Percentiles rank a stretch among this genome's conserved stretches.
Conservation (phyloP, 352 stramenopile species). For the Phytopythium kandeliae region DNA sequence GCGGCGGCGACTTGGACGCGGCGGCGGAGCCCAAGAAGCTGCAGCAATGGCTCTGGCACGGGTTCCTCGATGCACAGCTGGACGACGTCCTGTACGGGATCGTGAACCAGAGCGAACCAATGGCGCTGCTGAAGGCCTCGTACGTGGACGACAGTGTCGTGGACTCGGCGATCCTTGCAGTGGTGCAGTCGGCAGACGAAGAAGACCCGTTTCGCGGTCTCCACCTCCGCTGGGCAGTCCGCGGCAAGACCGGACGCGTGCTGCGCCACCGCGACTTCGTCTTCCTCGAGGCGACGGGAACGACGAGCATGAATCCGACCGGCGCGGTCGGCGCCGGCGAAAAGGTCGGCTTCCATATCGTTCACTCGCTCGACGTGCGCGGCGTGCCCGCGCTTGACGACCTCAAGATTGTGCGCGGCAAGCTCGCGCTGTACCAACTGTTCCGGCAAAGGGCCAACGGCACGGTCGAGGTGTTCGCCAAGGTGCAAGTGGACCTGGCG, state of each 20-base stretch:
- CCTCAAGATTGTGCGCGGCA: constrained; percentile 23
- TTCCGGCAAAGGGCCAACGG: constrained; percentile 26
- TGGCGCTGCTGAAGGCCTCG: constrained; percentile 21
- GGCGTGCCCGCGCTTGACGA: constrained; percentile 24
- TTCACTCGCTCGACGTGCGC: constrained; percentile 38
- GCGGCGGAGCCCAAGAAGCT: constrained; percentile 6
- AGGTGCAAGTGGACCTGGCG: constrained; percentile 17
- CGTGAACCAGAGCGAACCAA: constrained; percentile 21
- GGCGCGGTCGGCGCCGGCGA: constrained; percentile 12
- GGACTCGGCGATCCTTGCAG: constrained; percentile 20
- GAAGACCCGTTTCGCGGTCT: constrained; percentile 20
- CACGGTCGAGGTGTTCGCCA: constrained; percentile 26
- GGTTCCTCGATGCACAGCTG: constrained; percentile 17
- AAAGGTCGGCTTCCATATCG: constrained; percentile 34
- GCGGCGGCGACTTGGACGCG: not conserved
- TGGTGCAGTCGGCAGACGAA: constrained; percentile 10
- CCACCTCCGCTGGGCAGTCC: constrained; percentile 25
- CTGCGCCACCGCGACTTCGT: constrained; percentile 38
- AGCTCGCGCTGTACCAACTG: constrained; percentile 20
- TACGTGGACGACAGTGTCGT: constrained; percentile 19
- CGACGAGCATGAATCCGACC: constrained; percentile 17
- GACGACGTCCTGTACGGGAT: constrained; percentile 33
- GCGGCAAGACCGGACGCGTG: constrained; percentile 16
- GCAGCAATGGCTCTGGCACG: constrained; percentile 23
- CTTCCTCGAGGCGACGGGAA: constrained; percentile 30